Evolutionary conservation across 768 basidiomycete genomes (phyloP).

Genomic region (Vararia minispora): DNA sequence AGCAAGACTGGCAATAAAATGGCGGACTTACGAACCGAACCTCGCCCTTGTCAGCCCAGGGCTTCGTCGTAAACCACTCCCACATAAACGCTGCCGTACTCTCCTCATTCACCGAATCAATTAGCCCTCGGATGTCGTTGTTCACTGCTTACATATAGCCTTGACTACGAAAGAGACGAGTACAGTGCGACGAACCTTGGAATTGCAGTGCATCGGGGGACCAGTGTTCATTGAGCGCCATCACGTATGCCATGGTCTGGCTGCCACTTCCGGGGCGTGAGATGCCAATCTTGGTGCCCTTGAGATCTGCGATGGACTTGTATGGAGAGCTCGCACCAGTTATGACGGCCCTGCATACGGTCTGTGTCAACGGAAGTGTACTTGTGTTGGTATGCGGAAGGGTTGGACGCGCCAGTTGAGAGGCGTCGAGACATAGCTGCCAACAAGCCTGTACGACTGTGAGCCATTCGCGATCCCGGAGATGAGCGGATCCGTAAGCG

Average conservation of each 20-base stretch:
- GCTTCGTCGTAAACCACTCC: slow-evolving; percentile 88
- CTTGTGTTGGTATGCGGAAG: not conserved
- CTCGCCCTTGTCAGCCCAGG: slow-evolving; percentile 69
- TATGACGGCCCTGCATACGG: slow-evolving; percentile 69
- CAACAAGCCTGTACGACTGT: slow-evolving; percentile 80
- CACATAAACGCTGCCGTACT: slow-evolving; percentile 89
- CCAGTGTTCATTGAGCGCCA: slow-evolving; percentile 88
- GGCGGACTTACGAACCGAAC: slow-evolving; percentile 66
- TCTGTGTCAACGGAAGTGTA: not conserved
- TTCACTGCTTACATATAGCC: slow-evolving; percentile 40
- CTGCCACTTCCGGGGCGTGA: slow-evolving; percentile 84
- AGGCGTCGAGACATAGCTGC: slow-evolving; percentile 84
- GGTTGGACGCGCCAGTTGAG: slow-evolving; percentile 58
- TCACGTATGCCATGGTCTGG: slow-evolving; percentile 92
- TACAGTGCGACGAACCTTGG: slow-evolving; percentile 36
- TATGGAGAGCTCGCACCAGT: slow-evolving; percentile 69
- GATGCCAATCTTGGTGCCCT: slow-evolving; percentile 79
- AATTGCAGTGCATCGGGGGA: slow-evolving; percentile 50
- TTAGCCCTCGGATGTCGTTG: slow-evolving; percentile 69
- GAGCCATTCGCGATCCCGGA: slow-evolving; percentile 90
- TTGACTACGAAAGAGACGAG: not conserved
- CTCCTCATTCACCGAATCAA: slow-evolving; percentile 80
- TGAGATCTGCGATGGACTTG: slow-evolving; percentile 59
- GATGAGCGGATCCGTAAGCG: slow-evolving; percentile 83
- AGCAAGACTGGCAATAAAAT: not conserved